Base-by-base conservation (phyloP, 2,329 filamentous ascomycete genomes). In the Cercospora sp. region DNA sequence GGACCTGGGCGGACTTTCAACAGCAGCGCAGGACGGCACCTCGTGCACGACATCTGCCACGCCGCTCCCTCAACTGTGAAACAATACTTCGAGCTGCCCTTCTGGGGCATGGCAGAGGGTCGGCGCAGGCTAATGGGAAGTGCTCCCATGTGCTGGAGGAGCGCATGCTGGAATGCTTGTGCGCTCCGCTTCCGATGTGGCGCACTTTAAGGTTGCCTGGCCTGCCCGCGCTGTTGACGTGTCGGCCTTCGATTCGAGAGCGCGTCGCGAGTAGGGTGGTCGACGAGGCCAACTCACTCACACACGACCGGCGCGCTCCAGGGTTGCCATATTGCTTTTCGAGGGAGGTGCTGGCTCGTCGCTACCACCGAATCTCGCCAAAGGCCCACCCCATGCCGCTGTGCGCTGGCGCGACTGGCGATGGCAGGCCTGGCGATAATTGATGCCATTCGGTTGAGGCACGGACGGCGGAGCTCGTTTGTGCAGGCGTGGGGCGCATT, bases 161-260 rank as follows among this genome's bases (percentile, higher is more conserved):
- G 21, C 57, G 51, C 43, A 66, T 68, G 61, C 66, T 68, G 67
- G 68, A 66, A 64, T 64, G 66, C 65, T 69, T 65, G 70, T 70
- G 68, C 61, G 68, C 68, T 61, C 40, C 53, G 57, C 60, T 49
- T 62, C 45, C 37, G 64, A 37, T 61, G 67, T 71, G 70, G 67
- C 67, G 73, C 71, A 30, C 30, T 57, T 65, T 73, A 74, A 73
- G 73, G 72, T 76, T 75, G 71, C 66, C 70, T 74, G 74, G 74
- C 66, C 70, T 68, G 67, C 66, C 69, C 73, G 70, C 73, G 51
- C 49, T 61, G 66, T 69, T 71, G 72, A 77, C 74, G 75, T 76
- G 74, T 67, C 68, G 63, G 66, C 61, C 67, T 73, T 49, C 70
- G 66, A 76, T 75, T 75, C 71, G 72, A 70, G 62, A 69, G 66